Conservation (phyloP, 768 basidiomycete genomes). For the Calocera viscosa region DNA sequence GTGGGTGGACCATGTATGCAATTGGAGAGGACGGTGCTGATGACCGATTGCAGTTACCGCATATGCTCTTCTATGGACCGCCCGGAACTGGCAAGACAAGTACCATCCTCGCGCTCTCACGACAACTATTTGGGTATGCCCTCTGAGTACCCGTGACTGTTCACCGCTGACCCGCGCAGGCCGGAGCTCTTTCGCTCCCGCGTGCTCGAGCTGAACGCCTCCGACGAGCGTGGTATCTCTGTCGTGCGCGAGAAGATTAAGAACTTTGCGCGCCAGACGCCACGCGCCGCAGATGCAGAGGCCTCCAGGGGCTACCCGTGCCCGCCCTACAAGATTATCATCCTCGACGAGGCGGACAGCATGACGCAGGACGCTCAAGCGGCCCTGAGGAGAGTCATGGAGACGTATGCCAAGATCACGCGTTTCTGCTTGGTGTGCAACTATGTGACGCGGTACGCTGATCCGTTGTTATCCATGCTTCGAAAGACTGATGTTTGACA, state of each 20-base stretch:
- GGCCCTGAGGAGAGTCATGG: constrained; percentile 96
- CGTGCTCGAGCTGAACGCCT: constrained; percentile 94
- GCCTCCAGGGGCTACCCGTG: constrained; percentile 68
- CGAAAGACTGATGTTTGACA: constrained; percentile 25
- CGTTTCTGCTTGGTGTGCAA: constrained; percentile 98
- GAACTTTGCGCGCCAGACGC: constrained; percentile 87
- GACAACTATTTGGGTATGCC: constrained; percentile 81
- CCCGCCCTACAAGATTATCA: constrained; percentile 97
- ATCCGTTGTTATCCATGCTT: neutral
- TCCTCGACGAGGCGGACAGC: constrained; percentile 96
- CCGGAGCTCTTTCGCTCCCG: constrained; percentile 88
- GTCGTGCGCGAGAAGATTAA: constrained; percentile 99
- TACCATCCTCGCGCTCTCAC: constrained; percentile 84
- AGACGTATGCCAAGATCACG: constrained; percentile 93
- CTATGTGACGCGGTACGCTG: constrained; percentile 82
- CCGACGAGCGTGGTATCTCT: constrained; percentile 92
- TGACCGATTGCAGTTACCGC: constrained; percentile 60
- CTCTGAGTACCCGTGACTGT: neutral
- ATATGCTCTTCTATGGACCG: constrained; percentile 99
- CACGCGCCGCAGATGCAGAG: constrained; percentile 63
- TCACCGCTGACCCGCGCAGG: constrained; percentile 30
- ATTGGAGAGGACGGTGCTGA: constrained; percentile 12
- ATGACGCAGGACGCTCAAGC: constrained; percentile 99
- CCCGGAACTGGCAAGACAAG: constrained; percentile 98
- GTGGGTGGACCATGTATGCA: constrained; percentile 33